Evolutionary conservation across 2,329 filamentous ascomycete genomes (phyloP), one percentile per base, ranked within the genome.

Genomic region (Ophiognomonia clavigignenti-juglandacearum): DNA sequence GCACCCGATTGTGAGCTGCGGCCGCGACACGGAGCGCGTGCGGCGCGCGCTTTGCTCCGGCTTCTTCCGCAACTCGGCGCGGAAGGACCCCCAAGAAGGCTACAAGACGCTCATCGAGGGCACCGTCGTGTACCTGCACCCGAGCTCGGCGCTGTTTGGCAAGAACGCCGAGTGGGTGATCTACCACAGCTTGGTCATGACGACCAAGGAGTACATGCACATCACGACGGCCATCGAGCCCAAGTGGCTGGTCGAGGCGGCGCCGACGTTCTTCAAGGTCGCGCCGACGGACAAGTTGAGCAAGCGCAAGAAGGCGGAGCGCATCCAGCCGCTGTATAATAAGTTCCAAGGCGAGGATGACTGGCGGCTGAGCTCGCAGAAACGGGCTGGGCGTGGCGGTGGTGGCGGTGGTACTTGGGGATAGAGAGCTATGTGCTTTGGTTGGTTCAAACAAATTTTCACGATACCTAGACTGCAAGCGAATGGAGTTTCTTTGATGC

Each of bases 191-290:
- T 74, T 98, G 18, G 88, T 97, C 7, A 77, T 97, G 58, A 98
- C 93, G 20, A 95, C 87, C 20, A 92, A 95, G 70, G 93, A 98
- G 70, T 98, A 97, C 67, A 97, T 98, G 93, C 91, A 96, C 61
- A 88, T 82, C 62, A 93, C 90, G 13, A 96, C 89, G 4, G 80
- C 80, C 4, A 97, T 98, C 59, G 93, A 98, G 68, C 92, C 93
- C 8, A 96, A 95, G 61, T 86, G 82, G 82, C 78, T 98, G 19
- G 90, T 97, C 1, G 91, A 96, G 59, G 92, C 91, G 11, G 93
- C 95, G n/a, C 93, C 95, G 9, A 96, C 90, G 0, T 98, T 97
- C 73, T 98, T 97, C 82, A 96, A 95, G 77, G 89, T 97, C 4
- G 92, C 93, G 16, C 83, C 88, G 1, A 92, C 86, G 29, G 89